phyloP scores from a whole-genome alignment of 257 asterid species.

The Ilex asprella region DNA sequence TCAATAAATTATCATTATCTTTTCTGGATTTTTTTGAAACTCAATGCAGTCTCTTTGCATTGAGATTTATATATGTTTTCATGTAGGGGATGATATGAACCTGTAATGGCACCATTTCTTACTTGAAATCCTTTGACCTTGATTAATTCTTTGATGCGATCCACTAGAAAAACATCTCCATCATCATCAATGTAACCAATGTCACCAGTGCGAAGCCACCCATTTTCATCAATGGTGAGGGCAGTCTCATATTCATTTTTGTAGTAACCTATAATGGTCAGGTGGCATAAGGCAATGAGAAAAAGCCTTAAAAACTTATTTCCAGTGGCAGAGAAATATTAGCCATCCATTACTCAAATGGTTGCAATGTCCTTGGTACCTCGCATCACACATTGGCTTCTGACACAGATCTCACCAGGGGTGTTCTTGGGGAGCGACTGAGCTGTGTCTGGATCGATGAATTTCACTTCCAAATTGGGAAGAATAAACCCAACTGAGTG shows the following conservation, averaged over 20 bases:
- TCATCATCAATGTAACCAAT: conserved; percentile 87
- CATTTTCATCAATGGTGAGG: conserved; percentile 64
- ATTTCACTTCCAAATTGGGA: conserved; percentile 84
- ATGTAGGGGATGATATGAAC: too few species aligned
- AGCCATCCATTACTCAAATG: neutral
- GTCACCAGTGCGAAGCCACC: conserved; percentile 97
- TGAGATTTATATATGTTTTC: too few species aligned
- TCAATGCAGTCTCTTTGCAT: too few species aligned
- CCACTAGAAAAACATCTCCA: conserved; percentile 76
- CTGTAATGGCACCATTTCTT: neutral
- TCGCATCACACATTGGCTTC: conserved; percentile 92
- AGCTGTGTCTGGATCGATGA: conserved; percentile 67
- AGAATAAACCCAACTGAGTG: conserved; percentile 89
- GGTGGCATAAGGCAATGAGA: too few species aligned
- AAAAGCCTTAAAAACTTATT: neutral
- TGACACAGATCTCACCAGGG: conserved; percentile 79
- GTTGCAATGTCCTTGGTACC: conserved; percentile 22
- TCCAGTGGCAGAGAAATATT: neutral
- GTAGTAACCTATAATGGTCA: conserved; percentile 55
- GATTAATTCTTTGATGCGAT: conserved; percentile 86
- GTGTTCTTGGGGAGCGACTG: conserved; percentile 56
- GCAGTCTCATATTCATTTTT: conserved; percentile 74
- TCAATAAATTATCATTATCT: neutral
- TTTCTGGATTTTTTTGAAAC: too few species aligned
- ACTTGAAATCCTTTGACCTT: conserved; percentile 92